Conservation (phyloP, 73 alveolate species). For the Breviolum minutum region DNA sequence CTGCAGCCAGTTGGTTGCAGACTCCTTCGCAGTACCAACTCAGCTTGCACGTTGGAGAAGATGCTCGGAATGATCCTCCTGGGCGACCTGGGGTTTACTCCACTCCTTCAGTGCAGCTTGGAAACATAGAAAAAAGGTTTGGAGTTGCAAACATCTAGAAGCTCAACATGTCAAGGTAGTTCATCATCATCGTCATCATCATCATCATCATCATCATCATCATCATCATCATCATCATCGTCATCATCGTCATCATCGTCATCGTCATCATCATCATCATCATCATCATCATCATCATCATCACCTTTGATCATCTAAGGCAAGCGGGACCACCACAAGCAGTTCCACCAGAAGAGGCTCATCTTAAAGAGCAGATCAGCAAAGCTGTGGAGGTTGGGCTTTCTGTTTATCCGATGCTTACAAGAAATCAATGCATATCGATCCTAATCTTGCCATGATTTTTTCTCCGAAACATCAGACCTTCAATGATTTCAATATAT, state of each 20-base stretch:
- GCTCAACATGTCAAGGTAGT: too few relatives aligned
- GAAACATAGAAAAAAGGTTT: not conserved
- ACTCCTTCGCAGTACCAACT: slow-evolving; percentile 69
- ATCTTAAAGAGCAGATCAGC: slow-evolving; percentile 56
- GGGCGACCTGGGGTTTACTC: slow-evolving; percentile 56
- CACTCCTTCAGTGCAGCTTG: slow-evolving; percentile 22
- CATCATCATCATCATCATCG: too few relatives aligned
- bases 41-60: slow-evolving; percentile 87
- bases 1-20: slow-evolving; percentile 75
- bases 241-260: too few relatives aligned
- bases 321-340: slow-evolving; percentile 81
- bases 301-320: not conserved
- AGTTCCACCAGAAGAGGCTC: slow-evolving; percentile 84
- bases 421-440: not conserved
- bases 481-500: too few relatives aligned
- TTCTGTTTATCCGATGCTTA: not conserved
- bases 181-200: too few relatives aligned
- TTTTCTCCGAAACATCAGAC: not conserved
- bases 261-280: not conserved
- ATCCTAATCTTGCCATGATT: not conserved
- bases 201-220: too few relatives aligned
- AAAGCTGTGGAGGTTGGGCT: slow-evolving; percentile 42
- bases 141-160: too few relatives aligned
- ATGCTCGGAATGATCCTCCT: slow-evolving; percentile 88
- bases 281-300: not conserved